These are phyloP conservation scores for Cryphonectria radicalis DNA, from an alignment of 2,329 filamentous ascomycete genomes.

Conservation along the genomic window DNA sequence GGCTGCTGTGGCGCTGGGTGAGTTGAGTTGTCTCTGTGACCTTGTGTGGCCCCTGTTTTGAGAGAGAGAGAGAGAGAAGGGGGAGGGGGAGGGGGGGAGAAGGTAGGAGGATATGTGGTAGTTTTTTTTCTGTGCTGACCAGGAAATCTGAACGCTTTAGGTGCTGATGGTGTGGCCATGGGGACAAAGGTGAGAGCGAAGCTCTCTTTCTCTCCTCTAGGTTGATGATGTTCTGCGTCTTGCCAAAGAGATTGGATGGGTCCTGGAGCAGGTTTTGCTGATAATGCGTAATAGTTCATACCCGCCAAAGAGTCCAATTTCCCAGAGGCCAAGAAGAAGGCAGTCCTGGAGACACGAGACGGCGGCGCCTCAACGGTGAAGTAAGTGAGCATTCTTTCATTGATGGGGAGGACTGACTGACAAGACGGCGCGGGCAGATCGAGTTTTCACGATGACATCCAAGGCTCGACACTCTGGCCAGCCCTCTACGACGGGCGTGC, in stretches of 20 bases:
- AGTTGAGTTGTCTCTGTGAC: slow-evolving; percentile 29
- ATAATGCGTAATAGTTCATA: slow-evolving; percentile 43
- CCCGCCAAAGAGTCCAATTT: slow-evolving; percentile 49
- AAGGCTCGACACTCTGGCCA: slow-evolving; percentile 45
- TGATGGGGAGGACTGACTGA: not conserved
- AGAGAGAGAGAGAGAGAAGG: not conserved
- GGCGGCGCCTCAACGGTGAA: slow-evolving; percentile 52
- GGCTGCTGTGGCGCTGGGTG: slow-evolving; percentile 59
- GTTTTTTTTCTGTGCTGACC: not conserved
- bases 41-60: too few relatives aligned
- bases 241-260: not conserved
- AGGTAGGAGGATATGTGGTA: not conserved
- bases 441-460: slow-evolving; percentile 48
- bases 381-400: slow-evolving; percentile 33
- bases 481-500: slow-evolving; percentile 50
- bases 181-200: slow-evolving; percentile 42
- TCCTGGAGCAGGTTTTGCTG: not conserved
- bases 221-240: not conserved
- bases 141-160: slow-evolving; percentile 32
- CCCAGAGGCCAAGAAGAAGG: slow-evolving; percentile 45
- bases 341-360: slow-evolving; percentile 47
- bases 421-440: slow-evolving; percentile 32
- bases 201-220: not conserved
- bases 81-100: not conserved
- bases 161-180: slow-evolving; percentile 50